A percentile compares a stretch with the other conserved stretches of the same genome.
These are phyloP conservation scores for Daedaleopsis sinensis DNA, from an alignment of 768 basidiomycete species.

Conservation along the genomic window DNA sequence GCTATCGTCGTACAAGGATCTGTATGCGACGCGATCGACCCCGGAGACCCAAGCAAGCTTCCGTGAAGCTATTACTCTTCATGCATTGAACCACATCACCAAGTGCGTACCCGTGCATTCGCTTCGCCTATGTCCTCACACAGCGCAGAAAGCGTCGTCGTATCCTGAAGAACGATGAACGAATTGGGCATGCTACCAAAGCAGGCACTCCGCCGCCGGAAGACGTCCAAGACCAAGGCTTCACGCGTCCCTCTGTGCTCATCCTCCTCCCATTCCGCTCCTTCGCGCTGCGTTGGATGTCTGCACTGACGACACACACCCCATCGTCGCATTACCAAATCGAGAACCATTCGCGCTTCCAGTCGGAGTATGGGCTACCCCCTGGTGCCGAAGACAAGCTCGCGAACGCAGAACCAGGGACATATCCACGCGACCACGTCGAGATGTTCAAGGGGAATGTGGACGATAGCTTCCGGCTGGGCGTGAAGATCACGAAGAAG, in stretches of 20 bases:
- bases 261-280: slow-evolving; percentile 94
- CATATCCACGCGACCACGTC: slow-evolving; percentile 86
- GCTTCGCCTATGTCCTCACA: background rate
- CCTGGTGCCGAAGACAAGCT: slow-evolving; percentile 81
- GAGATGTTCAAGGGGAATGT: slow-evolving; percentile 96
- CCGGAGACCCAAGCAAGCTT: slow-evolving; percentile 63
- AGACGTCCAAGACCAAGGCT: slow-evolving; percentile 94
- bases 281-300: slow-evolving; percentile 80
- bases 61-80: slow-evolving; percentile 74
- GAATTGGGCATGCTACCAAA: slow-evolving; percentile 73
- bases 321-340: slow-evolving; percentile 76
- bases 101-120: slow-evolving; percentile 57
- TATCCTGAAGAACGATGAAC: slow-evolving; percentile 93
- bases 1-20: slow-evolving; percentile 70
- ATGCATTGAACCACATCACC: slow-evolving; percentile 86
- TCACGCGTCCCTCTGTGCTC: slow-evolving; percentile 93
- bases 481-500: slow-evolving; percentile 91
- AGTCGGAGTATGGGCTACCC: slow-evolving; percentile 82
- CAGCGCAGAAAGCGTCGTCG: slow-evolving; percentile 79
- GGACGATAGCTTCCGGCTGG: slow-evolving; percentile 93
- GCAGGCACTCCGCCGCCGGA: slow-evolving; percentile 58
- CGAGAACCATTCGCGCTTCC: slow-evolving; percentile 85
- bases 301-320: slow-evolving; percentile 76
- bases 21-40: slow-evolving; percentile 72
- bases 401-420: slow-evolving; percentile 67